Conservation (phyloP, 176 grass and related monocot species). For the Ampelocalamus luodianensis region DNA sequence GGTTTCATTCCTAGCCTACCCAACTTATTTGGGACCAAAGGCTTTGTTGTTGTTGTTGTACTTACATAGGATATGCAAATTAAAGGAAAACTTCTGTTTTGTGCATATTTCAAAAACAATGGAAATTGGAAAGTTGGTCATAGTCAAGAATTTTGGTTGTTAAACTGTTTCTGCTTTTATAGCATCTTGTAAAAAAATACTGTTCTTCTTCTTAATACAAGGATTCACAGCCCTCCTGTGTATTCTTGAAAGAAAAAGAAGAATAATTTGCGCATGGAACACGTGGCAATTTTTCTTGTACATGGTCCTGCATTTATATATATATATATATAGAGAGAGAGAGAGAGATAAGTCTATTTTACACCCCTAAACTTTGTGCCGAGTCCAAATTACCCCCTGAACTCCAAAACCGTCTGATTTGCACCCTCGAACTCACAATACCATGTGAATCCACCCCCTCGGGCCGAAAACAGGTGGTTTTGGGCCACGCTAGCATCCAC, state of each 20-base stretch:
- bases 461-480: too few species aligned
- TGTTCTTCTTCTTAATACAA: not conserved
- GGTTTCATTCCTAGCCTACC: too few species aligned
- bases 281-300: not conserved
- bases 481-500: too few species aligned
- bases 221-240: not conserved
- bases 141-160: not conserved
- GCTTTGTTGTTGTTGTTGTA: too few species aligned
- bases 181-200: not conserved
- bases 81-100: not conserved
- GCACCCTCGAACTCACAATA: too few species aligned
- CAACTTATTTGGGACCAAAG: too few species aligned
- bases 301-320: constrained; percentile 10
- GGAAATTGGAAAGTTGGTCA: not conserved
- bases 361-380: too few species aligned
- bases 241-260: not conserved
- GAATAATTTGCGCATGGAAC: not conserved
- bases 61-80: not conserved
- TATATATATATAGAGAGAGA: not conserved
- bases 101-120: not conserved
- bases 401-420: too few species aligned
- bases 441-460: too few species aligned
- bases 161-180: not conserved
- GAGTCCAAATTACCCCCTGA: too few species aligned
- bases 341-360: too few species aligned